Evolutionary conservation across 2,329 filamentous ascomycete species (phyloP).

Genomic region (Fusarium xylarioides): DNA sequence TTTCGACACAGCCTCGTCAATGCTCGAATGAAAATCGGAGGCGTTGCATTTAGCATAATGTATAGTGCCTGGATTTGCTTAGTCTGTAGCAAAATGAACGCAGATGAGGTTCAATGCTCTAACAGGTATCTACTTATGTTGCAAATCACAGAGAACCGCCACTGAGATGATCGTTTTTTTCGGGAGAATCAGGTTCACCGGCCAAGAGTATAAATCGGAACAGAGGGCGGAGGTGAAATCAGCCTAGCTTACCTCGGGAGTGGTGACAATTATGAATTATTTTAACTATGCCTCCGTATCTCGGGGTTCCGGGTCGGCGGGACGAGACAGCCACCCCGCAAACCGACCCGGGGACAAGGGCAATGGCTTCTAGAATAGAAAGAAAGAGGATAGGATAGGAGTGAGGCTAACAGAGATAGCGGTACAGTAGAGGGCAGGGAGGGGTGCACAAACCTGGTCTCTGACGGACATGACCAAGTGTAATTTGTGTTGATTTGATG

Average conservation of each 20-base stretch:
- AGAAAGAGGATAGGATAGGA: constrained; percentile 6
- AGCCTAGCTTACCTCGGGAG: constrained; percentile 27
- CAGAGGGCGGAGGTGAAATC: constrained; percentile 1
- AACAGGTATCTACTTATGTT: background rate
- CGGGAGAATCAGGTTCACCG: constrained; percentile 11
- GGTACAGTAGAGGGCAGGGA: background rate
- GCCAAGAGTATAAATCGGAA: constrained; percentile 14
- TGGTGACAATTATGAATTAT: constrained; percentile 44
- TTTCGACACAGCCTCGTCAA: background rate
- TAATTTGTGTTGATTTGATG: constrained; percentile 36
- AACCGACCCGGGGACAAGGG: constrained; percentile 26
- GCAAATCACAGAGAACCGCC: background rate
- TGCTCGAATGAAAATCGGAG: background rate
- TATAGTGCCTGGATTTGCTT: background rate
- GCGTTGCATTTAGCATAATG: background rate
- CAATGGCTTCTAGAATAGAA: constrained; percentile 37
- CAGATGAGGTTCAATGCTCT: background rate
- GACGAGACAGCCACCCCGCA: constrained; percentile 32
- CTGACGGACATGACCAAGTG: constrained; percentile 35
- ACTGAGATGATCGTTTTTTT: background rate
- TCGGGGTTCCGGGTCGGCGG: constrained; percentile 41
- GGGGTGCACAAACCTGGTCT: constrained; percentile 16
- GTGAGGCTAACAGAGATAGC: constrained; percentile 32
- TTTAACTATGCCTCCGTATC: constrained; percentile 34
- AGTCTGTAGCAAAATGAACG: background rate